A percentile compares a stretch with the other conserved stretches of the same genome.
Conservation (phyloP, 192 early-diverging fungal genomes). For the Coemansia sp. region DNA sequence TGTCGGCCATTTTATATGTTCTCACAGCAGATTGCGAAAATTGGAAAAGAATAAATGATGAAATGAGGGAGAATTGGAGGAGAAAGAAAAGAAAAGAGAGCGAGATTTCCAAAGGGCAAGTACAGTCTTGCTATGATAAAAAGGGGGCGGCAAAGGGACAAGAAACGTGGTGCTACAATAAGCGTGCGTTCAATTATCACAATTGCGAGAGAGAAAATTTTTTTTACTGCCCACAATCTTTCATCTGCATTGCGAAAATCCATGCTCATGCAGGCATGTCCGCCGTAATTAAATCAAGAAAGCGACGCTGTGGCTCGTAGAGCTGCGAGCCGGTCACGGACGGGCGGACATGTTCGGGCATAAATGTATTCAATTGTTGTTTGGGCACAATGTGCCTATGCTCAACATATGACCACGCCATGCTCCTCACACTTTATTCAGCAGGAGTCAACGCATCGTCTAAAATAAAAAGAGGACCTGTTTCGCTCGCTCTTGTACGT, state of each 20-base stretch:
- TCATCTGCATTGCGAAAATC: not conserved
- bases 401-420: too few species aligned
- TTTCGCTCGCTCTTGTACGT: too few species aligned
- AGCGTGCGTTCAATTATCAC: too few species aligned
- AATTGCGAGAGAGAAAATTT: not conserved
- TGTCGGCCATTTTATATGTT: constrained; percentile 73
- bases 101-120: not conserved
- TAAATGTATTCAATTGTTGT: not conserved
- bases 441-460: too few species aligned
- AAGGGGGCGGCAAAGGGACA: not conserved
- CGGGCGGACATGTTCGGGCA: not conserved
- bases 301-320: constrained; percentile 23
- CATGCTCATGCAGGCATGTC: not conserved
- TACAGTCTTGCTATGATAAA: not conserved
- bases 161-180: not conserved
- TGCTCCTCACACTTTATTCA: too few species aligned
- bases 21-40: not conserved
- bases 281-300: constrained; percentile 1
- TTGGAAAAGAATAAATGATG: too few species aligned
- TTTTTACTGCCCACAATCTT: constrained; percentile 1
- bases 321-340: not conserved
- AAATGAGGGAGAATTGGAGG: not conserved
- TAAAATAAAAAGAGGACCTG: too few species aligned
- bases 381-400: too few species aligned
- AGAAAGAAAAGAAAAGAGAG: constrained; percentile 5